Evolutionary conservation across 2,329 filamentous ascomycete genomes (phyloP).

Genomic region (Tolypocladium guangdongense): DNA sequence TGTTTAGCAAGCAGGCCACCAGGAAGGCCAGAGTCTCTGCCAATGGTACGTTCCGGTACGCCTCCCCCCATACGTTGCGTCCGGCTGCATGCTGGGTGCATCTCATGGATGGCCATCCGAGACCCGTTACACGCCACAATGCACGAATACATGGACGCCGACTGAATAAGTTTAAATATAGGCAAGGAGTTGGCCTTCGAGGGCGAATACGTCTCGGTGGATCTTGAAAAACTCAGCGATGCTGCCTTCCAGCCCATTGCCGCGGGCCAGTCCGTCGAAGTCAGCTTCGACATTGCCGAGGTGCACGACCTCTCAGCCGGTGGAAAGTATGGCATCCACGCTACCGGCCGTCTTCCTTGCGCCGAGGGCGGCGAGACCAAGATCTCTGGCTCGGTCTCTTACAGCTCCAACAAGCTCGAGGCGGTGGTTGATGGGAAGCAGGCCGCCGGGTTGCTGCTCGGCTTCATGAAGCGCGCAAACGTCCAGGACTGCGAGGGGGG

Average conservation of each 20-base stretch:
- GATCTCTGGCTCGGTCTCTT: conserved; percentile 43
- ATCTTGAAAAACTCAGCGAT: conserved; percentile 30
- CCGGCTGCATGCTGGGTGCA: too few relatives aligned
- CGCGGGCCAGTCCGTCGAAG: conserved; percentile 36
- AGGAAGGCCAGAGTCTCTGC: conserved; percentile 40
- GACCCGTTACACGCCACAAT: neutral
- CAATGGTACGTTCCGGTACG: conserved; percentile 23
- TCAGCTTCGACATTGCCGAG: conserved; percentile 43
- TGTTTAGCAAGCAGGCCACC: conserved; percentile 39
- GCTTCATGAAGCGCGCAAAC: conserved; percentile 39
- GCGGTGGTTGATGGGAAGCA: conserved; percentile 45
- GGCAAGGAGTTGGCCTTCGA: conserved; percentile 35
- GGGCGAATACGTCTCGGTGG: conserved; percentile 39
- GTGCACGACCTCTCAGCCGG: conserved; percentile 39
- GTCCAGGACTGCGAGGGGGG: conserved; percentile 43
- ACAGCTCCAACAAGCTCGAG: conserved; percentile 46
- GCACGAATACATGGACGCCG: too few relatives aligned
- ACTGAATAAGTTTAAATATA: neutral
- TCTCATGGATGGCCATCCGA: too few relatives aligned
- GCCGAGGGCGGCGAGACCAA: conserved; percentile 38
- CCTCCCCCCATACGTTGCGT: too few relatives aligned
- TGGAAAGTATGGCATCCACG: conserved; percentile 44
- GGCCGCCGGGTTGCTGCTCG: conserved; percentile 38
- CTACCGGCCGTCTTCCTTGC: conserved; percentile 43
- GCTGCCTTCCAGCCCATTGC: conserved; percentile 38